Conservation (phyloP, 768 basidiomycete genomes). For the Phlebiopsis gigantea region DNA sequence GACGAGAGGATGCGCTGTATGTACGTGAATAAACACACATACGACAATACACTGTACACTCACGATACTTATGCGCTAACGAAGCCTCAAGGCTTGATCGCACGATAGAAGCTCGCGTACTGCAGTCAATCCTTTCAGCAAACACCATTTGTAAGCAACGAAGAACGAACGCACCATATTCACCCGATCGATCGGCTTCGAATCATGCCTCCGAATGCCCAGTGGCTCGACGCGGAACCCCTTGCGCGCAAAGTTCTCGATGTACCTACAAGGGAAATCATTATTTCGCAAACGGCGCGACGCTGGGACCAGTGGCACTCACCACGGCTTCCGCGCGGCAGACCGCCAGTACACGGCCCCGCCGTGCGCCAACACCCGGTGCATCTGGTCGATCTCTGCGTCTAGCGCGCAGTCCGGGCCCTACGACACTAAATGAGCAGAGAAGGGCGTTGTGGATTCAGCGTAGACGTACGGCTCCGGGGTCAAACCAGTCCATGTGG, state of each 20-base stretch:
- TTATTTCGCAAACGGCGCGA: background rate
- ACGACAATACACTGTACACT: background rate
- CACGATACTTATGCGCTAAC: no score
- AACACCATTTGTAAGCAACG: no score
- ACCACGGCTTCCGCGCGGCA: conserved; percentile 63
- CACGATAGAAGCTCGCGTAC: conserved; percentile 16
- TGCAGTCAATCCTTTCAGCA: background rate
- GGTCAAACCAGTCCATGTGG: conserved; percentile 56
- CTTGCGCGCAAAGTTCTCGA: conserved; percentile 42
- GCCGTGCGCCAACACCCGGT: conserved; percentile 49
- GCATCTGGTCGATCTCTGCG: conserved; percentile 47
- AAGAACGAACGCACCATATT: conserved; percentile 42
- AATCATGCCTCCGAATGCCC: conserved; percentile 43
- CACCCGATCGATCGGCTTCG: conserved; percentile 55
- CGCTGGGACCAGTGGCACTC: background rate
- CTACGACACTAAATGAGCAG: background rate
- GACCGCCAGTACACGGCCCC: conserved; percentile 66
- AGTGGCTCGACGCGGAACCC: conserved; percentile 53
- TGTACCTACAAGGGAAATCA: conserved; percentile 25
- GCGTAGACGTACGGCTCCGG: conserved; percentile 21
- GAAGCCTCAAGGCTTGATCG: conserved; percentile 5
- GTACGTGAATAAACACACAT: background rate
- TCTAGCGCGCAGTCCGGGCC: conserved; percentile 2
- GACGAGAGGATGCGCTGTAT: no score
- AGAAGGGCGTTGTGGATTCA: background rate